Percentiles rank a stretch among this genome's conserved stretches.
These are phyloP conservation scores for Emmonsia crescens DNA, from an alignment of 2,329 filamentous ascomycete genomes.

Conservation along the genomic window DNA sequence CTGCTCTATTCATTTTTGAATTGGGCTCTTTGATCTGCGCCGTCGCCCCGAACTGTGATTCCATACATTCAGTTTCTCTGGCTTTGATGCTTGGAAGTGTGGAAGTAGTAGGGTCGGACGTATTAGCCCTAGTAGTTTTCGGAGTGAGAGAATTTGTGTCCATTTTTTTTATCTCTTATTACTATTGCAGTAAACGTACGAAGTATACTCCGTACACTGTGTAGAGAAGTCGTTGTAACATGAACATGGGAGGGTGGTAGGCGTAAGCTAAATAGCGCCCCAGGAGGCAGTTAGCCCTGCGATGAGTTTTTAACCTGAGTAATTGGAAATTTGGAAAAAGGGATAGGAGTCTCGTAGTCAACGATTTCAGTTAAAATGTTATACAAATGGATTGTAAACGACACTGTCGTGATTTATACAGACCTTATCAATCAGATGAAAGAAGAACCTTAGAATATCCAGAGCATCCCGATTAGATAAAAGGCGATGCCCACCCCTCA, in stretches of 20 bases:
- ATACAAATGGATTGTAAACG: not conserved
- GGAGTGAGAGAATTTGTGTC: not conserved
- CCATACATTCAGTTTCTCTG: not conserved
- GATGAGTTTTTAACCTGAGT: not conserved
- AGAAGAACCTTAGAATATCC: not conserved
- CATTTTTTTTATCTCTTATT: not conserved
- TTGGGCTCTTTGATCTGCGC: conserved; percentile 21
- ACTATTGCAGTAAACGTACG: not conserved
- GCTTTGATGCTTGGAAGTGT: not conserved
- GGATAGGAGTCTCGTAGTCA: not conserved
- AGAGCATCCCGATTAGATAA: no score
- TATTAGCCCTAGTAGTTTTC: not conserved
- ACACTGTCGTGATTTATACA: not conserved
- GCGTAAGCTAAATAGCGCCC: no score
- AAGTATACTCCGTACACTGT: no score
- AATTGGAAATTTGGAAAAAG: not conserved
- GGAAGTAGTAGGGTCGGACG: not conserved
- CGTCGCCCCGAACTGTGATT: conserved; percentile 17
- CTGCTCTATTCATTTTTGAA: conserved; percentile 22
- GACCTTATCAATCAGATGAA: not conserved
- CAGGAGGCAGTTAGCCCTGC: not conserved
- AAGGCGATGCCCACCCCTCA: no score
- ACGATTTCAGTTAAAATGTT: not conserved
- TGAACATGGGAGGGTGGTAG: not conserved
- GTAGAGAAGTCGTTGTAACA: not conserved